Evolutionary conservation across 495 filamentous ascomycete genomes (phyloP), one percentile per base, ranked within the genome.

Genomic region (Neurospora terricola): DNA sequence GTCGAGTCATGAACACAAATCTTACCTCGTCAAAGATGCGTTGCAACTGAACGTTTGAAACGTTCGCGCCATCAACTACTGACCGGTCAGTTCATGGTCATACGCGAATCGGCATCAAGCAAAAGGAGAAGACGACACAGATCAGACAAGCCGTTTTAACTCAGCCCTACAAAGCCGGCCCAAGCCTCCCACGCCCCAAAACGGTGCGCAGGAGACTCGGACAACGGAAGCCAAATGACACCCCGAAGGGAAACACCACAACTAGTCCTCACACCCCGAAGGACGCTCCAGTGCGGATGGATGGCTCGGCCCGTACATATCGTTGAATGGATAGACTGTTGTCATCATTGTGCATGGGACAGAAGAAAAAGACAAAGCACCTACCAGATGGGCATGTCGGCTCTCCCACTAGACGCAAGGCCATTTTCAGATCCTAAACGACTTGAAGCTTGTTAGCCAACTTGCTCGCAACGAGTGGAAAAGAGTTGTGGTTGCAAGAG

Each of bases 251-350:
- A 78, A 88, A 89, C 92, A 96, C 91, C 93, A 96, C 94, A 93
- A 96, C 94, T 89, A 78, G 86, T 96, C 93, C 87, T 96, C 86
- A 86, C 85, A 77, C 39, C 82, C 79, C 77, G 80, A 83, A 80
- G 78, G 77, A 80, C 78, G 74, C 91, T 95, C 88, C 84, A 91
- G 93, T 96, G 86, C 79, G 90, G 88, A 87, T 93, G 90, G 87
- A 89, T 90, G 88, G 85, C 87, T 93, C 87, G 91, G 92, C 84
- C 76, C 81, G 84, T 84, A 88, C 83, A 86, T 81, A 82, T 98
- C 93, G 88, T 96, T 91, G 95, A 98, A 98, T 98, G 95, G 95
- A 98, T 98, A 92, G 90, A 93, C 94, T 94, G 86, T 88, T 92
- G 89, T 97, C 94, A 97, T 98, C 95, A 92, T 92, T 82, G 85